Conservation (phyloP, 2,329 filamentous ascomycete species). For the Exophiala bonariae region DNA sequence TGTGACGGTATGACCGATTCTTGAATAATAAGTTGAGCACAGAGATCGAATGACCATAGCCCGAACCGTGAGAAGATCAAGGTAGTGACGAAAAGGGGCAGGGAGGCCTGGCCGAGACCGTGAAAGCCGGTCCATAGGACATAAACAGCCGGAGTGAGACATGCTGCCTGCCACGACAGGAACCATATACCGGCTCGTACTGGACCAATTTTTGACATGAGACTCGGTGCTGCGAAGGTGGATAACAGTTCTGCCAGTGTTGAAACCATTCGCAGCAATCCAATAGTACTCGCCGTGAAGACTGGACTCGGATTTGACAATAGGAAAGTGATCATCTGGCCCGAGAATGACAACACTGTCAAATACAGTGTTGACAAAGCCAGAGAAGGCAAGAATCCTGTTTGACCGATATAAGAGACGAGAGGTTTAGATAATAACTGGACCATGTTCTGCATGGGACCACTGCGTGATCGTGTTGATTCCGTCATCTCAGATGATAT, state of each 20-base stretch:
- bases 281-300: constrained; percentile 51
- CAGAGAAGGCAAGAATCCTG: constrained; percentile 47
- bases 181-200: constrained; percentile 72
- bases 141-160: constrained; percentile 47
- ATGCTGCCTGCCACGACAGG: constrained; percentile 65
- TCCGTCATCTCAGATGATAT: too few species aligned
- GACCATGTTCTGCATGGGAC: constrained; percentile 9
- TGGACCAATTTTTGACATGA: constrained; percentile 54
- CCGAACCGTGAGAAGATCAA: constrained; percentile 60
- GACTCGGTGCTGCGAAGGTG: constrained; percentile 52
- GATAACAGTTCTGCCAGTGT: constrained; percentile 55
- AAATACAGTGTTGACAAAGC: constrained; percentile 54
- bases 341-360: constrained; percentile 56
- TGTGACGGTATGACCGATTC: constrained; percentile 53
- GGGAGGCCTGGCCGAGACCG: constrained; percentile 37
- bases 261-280: constrained; percentile 47
- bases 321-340: constrained; percentile 58
- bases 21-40: constrained; percentile 61
- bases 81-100: constrained; percentile 50
- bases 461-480: too few species aligned
- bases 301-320: constrained; percentile 42
- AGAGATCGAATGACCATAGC: constrained; percentile 63
- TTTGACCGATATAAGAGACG: constrained; percentile 36
- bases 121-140: constrained; percentile 41
- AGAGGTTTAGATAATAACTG: neutral